A percentile compares a stretch with the other conserved stretches of the same genome.
Evolutionary conservation across 225 moss, liverwort and hornwort species (phyloP).

Genomic region (Pseudisothecium myosuroides): DNA sequence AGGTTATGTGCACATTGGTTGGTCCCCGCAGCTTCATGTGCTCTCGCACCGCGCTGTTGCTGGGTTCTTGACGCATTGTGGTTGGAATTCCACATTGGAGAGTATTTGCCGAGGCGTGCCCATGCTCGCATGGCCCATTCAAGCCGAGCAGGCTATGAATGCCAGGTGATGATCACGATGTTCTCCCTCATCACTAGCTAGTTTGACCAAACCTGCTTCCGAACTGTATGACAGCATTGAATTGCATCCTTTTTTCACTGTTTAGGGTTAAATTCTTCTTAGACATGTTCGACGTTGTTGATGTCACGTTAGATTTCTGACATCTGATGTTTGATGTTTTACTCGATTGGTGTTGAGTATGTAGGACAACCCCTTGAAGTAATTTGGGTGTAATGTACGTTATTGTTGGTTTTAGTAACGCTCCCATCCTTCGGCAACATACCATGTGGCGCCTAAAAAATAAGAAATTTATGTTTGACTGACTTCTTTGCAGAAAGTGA

Average conservation of each 20-base stretch:
- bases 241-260: not conserved
- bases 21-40: constrained; percentile 31
- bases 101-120: constrained; percentile 20
- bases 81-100: constrained; percentile 41
- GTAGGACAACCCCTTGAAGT: not conserved
- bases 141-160: constrained; percentile 48
- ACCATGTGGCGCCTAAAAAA: not conserved
- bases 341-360: not conserved
- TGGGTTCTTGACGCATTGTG: constrained; percentile 34
- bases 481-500: not conserved
- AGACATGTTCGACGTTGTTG: not conserved
- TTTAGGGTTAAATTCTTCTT: not conserved
- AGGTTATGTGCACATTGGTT: constrained; percentile 1
- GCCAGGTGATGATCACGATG: not conserved
- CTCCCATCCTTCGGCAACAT: not conserved
- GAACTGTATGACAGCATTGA: not conserved
- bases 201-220: not conserved
- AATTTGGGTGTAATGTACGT: not conserved
- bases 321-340: not conserved
- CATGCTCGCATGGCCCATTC: constrained; percentile 32
- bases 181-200: not conserved
- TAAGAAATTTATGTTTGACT: not conserved
- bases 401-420: not conserved
- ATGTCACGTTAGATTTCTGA: not conserved
- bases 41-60: constrained; percentile 11